A percentile compares a stretch with the other conserved stretches of the same genome.
phyloP scores from a whole-genome alignment of 148 eudicot species.

The Rhododendron simsii region DNA sequence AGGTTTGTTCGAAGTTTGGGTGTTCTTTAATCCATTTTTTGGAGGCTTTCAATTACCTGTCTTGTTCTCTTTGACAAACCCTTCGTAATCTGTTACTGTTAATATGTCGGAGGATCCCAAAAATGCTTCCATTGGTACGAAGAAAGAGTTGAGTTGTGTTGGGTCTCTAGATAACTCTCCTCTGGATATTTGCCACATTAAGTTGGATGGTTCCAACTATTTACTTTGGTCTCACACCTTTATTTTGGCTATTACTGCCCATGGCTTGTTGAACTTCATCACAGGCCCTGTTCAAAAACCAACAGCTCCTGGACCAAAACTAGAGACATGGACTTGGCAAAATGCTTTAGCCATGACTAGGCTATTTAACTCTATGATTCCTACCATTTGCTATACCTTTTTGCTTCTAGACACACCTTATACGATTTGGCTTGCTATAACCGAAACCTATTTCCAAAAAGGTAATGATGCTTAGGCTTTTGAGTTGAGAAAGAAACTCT shows the following conservation, averaged over 20 bases:
- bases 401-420: too few species aligned
- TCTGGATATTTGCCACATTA: not conserved
- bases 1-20: too few species aligned
- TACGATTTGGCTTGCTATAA: too few species aligned
- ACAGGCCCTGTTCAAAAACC: not conserved
- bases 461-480: not conserved
- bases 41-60: too few species aligned
- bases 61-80: too few species aligned
- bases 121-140: not conserved
- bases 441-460: too few species aligned
- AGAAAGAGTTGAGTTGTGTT: not conserved
- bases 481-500: too few species aligned
- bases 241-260: not conserved
- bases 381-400: too few species aligned
- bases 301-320: too few species aligned
- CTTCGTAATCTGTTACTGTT: too few species aligned
- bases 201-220: not conserved
- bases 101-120: not conserved
- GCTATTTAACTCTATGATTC: not conserved
- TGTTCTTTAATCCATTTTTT: too few species aligned
- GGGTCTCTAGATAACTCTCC: not conserved
- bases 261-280: not conserved
- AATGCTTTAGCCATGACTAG: not conserved
- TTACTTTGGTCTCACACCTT: not conserved
- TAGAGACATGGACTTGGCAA: too few species aligned